phyloP scores from a whole-genome alignment of 768 basidiomycete genomes.

The Suillus plorans region DNA sequence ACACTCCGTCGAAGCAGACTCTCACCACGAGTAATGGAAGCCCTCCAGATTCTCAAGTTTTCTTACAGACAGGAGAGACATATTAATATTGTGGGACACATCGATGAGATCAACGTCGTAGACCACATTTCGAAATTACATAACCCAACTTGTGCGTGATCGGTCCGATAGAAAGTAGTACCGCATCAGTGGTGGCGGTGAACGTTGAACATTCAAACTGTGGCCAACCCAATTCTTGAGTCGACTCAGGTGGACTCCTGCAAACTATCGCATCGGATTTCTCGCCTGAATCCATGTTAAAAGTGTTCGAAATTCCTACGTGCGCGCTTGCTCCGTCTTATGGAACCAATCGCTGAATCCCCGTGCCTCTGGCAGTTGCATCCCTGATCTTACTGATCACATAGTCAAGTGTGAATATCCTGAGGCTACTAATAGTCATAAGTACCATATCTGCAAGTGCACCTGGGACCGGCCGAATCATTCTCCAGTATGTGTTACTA shows the following conservation, averaged over 20 bases:
- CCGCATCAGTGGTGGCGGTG: no score
- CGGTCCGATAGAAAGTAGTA: no score
- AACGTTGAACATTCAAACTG: no score
- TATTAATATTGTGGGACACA: not conserved
- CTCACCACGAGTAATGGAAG: no score
- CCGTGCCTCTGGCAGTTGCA: not conserved
- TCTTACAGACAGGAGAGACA: no score
- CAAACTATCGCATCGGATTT: not conserved
- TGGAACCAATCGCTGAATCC: not conserved
- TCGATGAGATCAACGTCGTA: not conserved
- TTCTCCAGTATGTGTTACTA: not conserved
- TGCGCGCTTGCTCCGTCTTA: not conserved
- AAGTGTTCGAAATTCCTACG: not conserved
- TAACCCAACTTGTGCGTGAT: no score
- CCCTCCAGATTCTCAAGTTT: no score
- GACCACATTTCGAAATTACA: not conserved
- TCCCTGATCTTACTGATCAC: not conserved
- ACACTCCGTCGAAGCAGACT: no score
- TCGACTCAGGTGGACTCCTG: no score
- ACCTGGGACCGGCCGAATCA: not conserved
- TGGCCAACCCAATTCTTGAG: no score
- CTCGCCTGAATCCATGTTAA: not conserved
- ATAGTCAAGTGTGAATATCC: not conserved
- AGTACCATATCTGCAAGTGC: slow-evolving; percentile 25
- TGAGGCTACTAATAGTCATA: slow-evolving; percentile 12